Evolutionary conservation across 202 grass and related monocot species (phyloP).

Genomic region (Elaeis oleifera): DNA sequence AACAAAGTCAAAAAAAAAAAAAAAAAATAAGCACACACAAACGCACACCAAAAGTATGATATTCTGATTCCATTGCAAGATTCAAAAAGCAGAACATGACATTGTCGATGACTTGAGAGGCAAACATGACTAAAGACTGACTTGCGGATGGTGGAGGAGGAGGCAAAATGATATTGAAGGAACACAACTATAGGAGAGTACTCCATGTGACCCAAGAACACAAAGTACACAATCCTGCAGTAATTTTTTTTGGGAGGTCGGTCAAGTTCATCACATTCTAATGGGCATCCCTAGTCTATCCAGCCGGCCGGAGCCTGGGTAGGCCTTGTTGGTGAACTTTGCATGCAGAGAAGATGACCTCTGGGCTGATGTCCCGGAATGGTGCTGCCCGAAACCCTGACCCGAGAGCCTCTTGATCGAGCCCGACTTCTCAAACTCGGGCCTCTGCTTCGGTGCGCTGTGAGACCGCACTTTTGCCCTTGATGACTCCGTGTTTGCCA

Average conservation of each 20-base stretch:
- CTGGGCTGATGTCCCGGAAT: not conserved
- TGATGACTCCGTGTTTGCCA: conserved; percentile 13
- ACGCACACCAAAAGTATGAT: too few relatives aligned
- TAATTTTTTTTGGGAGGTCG: not conserved
- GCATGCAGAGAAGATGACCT: conserved; percentile 21
- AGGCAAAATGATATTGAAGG: too few relatives aligned
- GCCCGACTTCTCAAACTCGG: not conserved
- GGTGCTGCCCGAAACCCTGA: not conserved
- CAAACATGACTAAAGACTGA: too few relatives aligned
- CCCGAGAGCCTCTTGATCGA: conserved; percentile 2
- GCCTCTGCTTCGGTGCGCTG: conserved; percentile 15
- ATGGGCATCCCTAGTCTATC: conserved; percentile 41
- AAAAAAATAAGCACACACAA: too few relatives aligned
- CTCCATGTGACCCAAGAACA: too few relatives aligned
- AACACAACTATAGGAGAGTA: too few relatives aligned
- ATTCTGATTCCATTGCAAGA: too few relatives aligned
- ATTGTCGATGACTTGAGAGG: too few relatives aligned
- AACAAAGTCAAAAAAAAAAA: too few relatives aligned
- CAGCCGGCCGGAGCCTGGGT: conserved; percentile 36
- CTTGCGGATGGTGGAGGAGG: too few relatives aligned
- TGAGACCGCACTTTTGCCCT: conserved; percentile 15
- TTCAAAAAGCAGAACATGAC: too few relatives aligned
- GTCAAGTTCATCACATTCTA: conserved; percentile 16
- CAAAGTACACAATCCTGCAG: too few relatives aligned
- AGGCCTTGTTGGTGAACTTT: conserved; percentile 40